Evolutionary conservation across 257 asterid genomes (phyloP).

Genomic region (Apocynum venetum): DNA sequence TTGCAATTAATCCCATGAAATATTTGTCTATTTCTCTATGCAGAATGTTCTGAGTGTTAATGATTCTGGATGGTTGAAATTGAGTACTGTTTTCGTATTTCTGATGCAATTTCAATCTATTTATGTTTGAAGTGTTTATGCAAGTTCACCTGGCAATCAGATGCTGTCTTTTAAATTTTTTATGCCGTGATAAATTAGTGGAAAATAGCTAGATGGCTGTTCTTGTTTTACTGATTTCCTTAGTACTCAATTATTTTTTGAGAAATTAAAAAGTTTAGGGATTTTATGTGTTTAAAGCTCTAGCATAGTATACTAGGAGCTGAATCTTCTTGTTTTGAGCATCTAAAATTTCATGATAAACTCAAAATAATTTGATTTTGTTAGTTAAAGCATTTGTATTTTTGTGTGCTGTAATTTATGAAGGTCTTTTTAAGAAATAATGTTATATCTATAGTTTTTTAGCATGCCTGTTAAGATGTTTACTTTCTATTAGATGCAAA

Average conservation of each 20-base stretch:
- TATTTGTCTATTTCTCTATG: not conserved
- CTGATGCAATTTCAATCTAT: not conserved
- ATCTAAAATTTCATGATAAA: not conserved
- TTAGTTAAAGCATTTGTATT: not conserved
- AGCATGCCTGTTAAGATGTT: not conserved
- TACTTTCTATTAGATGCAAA: not conserved
- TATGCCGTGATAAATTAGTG: slow-evolving; percentile 1
- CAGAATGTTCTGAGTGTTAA: not conserved
- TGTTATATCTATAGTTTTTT: not conserved
- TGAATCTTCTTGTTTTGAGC: not conserved
- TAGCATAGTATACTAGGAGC: not conserved
- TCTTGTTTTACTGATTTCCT: slow-evolving; percentile 3
- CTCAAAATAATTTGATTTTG: not conserved
- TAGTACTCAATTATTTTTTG: not conserved
- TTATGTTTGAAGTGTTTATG: not conserved
- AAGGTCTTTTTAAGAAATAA: not conserved
- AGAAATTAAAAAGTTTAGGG: not conserved
- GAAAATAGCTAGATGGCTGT: not conserved
- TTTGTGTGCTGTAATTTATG: not conserved
- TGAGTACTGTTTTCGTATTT: not conserved
- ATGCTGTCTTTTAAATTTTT: not conserved
- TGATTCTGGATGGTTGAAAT: not conserved
- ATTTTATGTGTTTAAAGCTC: not conserved
- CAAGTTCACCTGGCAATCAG: not conserved
- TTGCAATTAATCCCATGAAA: slow-evolving; percentile 6